Base-by-base conservation (phyloP, 78 protist genomes). In the Anaeramoeba flamelloides region DNA sequence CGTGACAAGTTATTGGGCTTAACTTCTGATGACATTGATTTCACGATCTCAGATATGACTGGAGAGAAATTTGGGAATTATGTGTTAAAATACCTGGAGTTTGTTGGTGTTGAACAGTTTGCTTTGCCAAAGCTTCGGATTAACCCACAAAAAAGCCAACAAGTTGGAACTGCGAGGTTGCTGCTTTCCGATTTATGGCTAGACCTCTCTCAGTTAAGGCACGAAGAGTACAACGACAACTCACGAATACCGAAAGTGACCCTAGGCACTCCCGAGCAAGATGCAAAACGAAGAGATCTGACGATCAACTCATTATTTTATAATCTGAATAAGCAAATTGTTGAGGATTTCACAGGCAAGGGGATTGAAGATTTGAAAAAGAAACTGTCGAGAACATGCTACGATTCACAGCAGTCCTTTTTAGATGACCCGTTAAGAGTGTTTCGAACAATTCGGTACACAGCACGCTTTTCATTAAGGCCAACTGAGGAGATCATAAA, bases 351-450 rank as follows among this genome's bases (percentile, higher is more conserved):
- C 84, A 79, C 76, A 39, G 39, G 3, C 33, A 0, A 26, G 75
- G 96, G 93, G 40, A 39, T 93, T 22, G 36, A 1, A 2, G 96
- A 93, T 79, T 86, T 93, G 2, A 40, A 40, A 1, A 31, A 3
- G 0, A 81, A 86, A 26, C 32, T 91, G 33, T 64, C 91, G 40
- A 82, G 94, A 31, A 93, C 96, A 2, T 96, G 96, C 1, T 80
- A 91, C 8, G 86, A 78, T 0, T 93, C 97, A 31, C n/a, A 36
- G 26, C 53, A 77, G 3, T 92, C 97, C 1, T 88, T 95, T 74
- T 22, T 69, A 32, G 98, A 95, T 39, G 98, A 95, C 81, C 98
- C 98, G 12, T 84, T 95, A 38, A 85, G 98, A 34, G 87, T 89
- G 30, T 79, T 94, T 36, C 82, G 98, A 33, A 86, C 92, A 0